Evolutionary conservation across 2,329 filamentous ascomycete species (phyloP), one percentile per base, ranked within the genome.

Genomic region (Helotiales sp.): DNA sequence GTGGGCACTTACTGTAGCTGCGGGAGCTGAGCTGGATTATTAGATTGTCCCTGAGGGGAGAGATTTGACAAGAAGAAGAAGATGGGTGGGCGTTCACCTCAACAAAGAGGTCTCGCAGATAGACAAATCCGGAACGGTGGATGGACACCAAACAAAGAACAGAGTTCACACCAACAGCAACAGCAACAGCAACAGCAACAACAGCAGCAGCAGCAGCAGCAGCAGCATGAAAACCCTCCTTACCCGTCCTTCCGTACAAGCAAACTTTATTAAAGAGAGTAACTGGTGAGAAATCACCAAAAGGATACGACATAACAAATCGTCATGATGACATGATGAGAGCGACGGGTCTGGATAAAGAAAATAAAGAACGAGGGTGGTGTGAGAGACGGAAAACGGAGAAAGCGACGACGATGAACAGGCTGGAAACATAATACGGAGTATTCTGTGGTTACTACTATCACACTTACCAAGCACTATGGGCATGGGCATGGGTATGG

Each of bases 101-200:
- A 57, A 26, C 11, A n/a, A 57, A 57, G 54, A 57, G 54, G 54
- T 57, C 54, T 57, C 54, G 54, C 54, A 57, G 54, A 8, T 57
- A 11, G 13, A 40, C 24, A 4, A 8, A 34, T 10, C n/a, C 22
- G 54, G 32, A 24, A n/a, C n/a, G n/a, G n/a, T 7, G 2, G 30
- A 15, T 45, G n/a, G 7, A n/a, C 49, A 11, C n/a, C 11, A 17
- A 54, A n/a, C 15, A 11, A 2, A 57, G 17, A 57, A 57, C 54
- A 57, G 20, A 57, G 54, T 57, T 57, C 54, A 55, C n/a, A 5
- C 28, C 28, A 55, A 20, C 52, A 6, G n/a, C n/a, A n/a, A n/a
- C n/a, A n/a, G n/a, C n/a, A n/a, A n/a, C n/a, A n/a, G n/a, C n/a
- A n/a, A n/a, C n/a, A n/a, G n/a, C n/a, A n/a, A n/a, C n/a, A n/a